Base-by-base conservation (phyloP, 2,329 filamentous ascomycete species). In the Aspergillus costaricaensis region DNA sequence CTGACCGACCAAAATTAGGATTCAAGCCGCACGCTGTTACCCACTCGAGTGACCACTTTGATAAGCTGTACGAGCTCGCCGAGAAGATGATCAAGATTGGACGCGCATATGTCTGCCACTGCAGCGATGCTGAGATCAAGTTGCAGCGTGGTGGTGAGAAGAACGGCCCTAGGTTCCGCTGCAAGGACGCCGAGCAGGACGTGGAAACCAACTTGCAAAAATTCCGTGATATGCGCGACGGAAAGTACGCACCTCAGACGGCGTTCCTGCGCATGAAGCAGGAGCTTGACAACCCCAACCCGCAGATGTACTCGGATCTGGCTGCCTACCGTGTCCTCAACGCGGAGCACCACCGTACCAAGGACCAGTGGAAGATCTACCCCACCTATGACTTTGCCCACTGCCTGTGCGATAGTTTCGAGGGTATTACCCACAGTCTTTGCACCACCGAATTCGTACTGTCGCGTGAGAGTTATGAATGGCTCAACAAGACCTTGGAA, bases 241-340 rank as follows among this genome's bases (percentile, higher is more conserved):
- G 94, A 19, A 91, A 94, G 77, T 97, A 97, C 78, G 88, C 90
- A 74, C 88, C 92, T 1, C 87, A 88, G 69, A 88, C 92, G 74
- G 94, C 92, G 1, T 90, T 92, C 69, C 81, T 98, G 56, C 88
- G 94, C 62, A 97, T 98, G 93, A 96, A 96, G 81, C 91, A 96
- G 82, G 86, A 92, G 65, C 58, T 66, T 14, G 85, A 86, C 54
- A 88, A 89, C 68, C 88, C 89, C 30, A 97, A 97, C 74, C 92
- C 93, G 6, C 91, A 96, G 77, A 93, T 96, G 91, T 97, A 50
- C 2, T 50, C 94, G 94, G 94, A 98, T 81, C 79, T 96, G 57
- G 91, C 91, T 2, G 94, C 94, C 15, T 98, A 96, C 77, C 87
- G 94, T 62, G 88, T 98, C 58, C 84, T 92, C 70, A 87, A 91